Percentiles rank a stretch among this genome's conserved stretches.
Conservation (phyloP, 495 filamentous ascomycete genomes). For the Aspergillus carlsbadensis region DNA sequence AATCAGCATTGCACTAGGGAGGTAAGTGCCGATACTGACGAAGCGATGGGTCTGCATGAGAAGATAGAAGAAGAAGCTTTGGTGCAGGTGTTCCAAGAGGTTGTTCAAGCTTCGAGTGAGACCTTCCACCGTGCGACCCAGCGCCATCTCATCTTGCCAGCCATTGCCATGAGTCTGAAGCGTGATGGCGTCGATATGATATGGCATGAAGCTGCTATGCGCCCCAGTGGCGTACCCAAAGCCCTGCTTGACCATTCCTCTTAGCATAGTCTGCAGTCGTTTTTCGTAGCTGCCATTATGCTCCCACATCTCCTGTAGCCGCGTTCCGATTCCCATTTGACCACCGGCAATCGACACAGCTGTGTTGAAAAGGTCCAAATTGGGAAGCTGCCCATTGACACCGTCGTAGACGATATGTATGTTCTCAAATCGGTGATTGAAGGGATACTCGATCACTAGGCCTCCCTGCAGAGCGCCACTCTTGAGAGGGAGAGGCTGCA, state of each 20-base stretch:
- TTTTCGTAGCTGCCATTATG: conserved; percentile 81
- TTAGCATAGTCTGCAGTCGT: conserved; percentile 83
- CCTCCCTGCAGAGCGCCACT: conserved; percentile 92
- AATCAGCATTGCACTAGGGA: conserved; percentile 94
- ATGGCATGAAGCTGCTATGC: conserved; percentile 94
- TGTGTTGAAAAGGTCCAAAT: conserved; percentile 93
- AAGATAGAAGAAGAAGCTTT: conserved; percentile 99
- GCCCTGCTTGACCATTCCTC: conserved; percentile 90
- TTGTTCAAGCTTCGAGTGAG: conserved; percentile 93
- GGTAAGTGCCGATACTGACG: conserved; percentile 96
- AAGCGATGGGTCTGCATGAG: conserved; percentile 87
- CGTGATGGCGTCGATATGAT: conserved; percentile 96
- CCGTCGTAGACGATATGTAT: conserved; percentile 94
- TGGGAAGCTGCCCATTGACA: conserved; percentile 92
- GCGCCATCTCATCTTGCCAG: conserved; percentile 95
- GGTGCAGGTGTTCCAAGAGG: conserved; percentile 91
- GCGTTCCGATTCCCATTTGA: conserved; percentile 85
- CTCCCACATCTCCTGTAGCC: conserved; percentile 81
- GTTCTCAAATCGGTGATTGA: conserved; percentile 76
- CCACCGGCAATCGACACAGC: conserved; percentile 83
- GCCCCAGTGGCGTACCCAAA: conserved; percentile 87
- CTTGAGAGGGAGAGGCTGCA: conserved; percentile 82
- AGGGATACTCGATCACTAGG: conserved; percentile 89
- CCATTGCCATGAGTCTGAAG: conserved; percentile 85
- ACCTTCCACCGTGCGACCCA: conserved; percentile 86